phyloP scores from a whole-genome alignment of 768 basidiomycete genomes.

The Kwoniella heveanensis region DNA sequence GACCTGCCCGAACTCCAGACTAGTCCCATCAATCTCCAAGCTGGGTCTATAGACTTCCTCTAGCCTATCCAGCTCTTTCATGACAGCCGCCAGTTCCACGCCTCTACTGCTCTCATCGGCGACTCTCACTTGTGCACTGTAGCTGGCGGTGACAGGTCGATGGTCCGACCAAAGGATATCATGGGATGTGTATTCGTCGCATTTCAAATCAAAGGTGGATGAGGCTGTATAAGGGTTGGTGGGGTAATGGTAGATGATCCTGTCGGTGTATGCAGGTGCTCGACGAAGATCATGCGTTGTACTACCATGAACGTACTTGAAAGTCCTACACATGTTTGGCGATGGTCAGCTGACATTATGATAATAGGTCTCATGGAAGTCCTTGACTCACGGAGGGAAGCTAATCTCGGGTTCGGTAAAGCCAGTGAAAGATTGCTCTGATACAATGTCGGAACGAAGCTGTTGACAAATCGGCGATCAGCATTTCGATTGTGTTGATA shows the following conservation, averaged over 20 bases:
- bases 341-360: neutral
- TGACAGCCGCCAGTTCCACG: constrained; percentile 20
- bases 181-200: constrained; percentile 34
- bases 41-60: constrained; percentile 43
- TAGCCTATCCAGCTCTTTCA: constrained; percentile 38
- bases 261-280: constrained; percentile 53
- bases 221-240: constrained; percentile 6
- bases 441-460: constrained; percentile 36
- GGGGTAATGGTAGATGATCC: constrained; percentile 41
- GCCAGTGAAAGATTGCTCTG: constrained; percentile 46
- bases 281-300: constrained; percentile 43
- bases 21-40: constrained; percentile 31
- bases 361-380: neutral
- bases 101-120: constrained; percentile 36
- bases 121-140: constrained; percentile 25
- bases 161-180: constrained; percentile 49
- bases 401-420: constrained; percentile 46
- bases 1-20: constrained; percentile 40
- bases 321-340: constrained; percentile 27
- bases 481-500: neutral
- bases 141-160: constrained; percentile 39
- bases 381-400: constrained; percentile 44
- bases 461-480: too few species aligned
- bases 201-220: constrained; percentile 2
- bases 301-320: constrained; percentile 51